Evolutionary conservation across 371 early-diverging fungal genomes (phyloP), one percentile per base, ranked within the genome.

Genomic region (Apophysomyces ossiformis): DNA sequence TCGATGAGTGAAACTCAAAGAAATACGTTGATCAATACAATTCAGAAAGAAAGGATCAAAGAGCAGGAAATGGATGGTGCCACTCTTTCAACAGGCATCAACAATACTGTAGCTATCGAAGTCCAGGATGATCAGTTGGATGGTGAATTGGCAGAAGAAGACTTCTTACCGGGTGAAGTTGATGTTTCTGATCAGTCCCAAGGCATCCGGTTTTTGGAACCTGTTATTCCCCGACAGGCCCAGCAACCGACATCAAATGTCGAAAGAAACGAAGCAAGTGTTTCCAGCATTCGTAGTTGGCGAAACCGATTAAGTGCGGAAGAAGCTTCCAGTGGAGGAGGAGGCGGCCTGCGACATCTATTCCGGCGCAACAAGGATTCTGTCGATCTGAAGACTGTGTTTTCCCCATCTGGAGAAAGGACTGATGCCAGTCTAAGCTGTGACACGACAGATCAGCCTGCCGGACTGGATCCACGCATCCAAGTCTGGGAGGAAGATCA

Each of bases 141-240:
- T 6, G 66, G 65, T 11, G 75, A 74, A 26, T 63, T 76, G 4
- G 67, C 74, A 1, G 82, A 82, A 67, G 82, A 82, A 62, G 82
- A 82, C 38, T 82, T 79, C 63, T 72, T 82, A 43, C 82, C 81
- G 1, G 76, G 76, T 54, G 81, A 80, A 35, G 66, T 68, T 11
- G 76, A 72, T 37, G 76, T 71, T n/a, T 64, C 46, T 2, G 64
- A 61, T 58, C 66, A 69, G 5, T 64, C 74, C 36, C 78, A 77
- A 13, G 74, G 75, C 37, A 83, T 83, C 26, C 75, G 80, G 16
- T 83, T 83, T 62, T 46, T 83, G 37, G 83, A 83, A 58, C 83
- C 83, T n/a, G 67, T 79, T 9, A 79, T 78, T 16, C 83, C 83
- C 3, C 66, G 80, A 50, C 50, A 50, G 21, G 50, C 35, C 21